Evolutionary conservation across 2,329 filamentous ascomycete genomes (phyloP).

Genomic region (Ascochyta viciae-villosae): DNA sequence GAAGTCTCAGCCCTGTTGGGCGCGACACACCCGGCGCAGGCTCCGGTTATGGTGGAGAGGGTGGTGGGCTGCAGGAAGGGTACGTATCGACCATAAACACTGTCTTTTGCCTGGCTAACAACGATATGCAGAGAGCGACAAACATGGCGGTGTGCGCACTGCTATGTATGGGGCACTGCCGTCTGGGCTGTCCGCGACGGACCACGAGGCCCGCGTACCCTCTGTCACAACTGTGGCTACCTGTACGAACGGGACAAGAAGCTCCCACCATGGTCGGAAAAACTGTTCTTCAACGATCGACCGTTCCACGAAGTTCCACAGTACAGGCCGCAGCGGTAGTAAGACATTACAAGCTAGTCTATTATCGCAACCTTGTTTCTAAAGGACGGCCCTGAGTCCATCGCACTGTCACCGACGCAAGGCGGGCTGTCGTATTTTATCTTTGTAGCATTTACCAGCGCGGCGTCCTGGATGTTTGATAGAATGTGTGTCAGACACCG

Average conservation of each 20-base stretch:
- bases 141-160: slow-evolving; percentile 88
- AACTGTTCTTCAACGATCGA: slow-evolving; percentile 65
- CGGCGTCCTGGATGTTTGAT: slow-evolving; percentile 18
- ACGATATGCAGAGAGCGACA: slow-evolving; percentile 67
- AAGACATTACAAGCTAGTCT: background rate
- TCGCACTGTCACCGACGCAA: background rate
- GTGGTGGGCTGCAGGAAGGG: slow-evolving; percentile 60
- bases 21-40: slow-evolving; percentile 80
- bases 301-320: slow-evolving; percentile 33
- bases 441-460: slow-evolving; percentile 28
- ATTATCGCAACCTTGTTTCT: background rate
- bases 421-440: slow-evolving; percentile 2
- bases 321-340: slow-evolving; percentile 30
- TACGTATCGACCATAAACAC: slow-evolving; percentile 31
- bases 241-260: slow-evolving; percentile 86
- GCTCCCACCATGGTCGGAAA: slow-evolving; percentile 77
- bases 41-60: slow-evolving; percentile 73
- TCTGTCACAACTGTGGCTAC: slow-evolving; percentile 93
- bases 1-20: slow-evolving; percentile 83
- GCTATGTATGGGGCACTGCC: slow-evolving; percentile 83
- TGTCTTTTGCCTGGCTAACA: slow-evolving; percentile 20
- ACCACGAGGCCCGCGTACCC: slow-evolving; percentile 79
- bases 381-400: background rate
- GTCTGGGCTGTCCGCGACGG: slow-evolving; percentile 97
- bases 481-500: slow-evolving; percentile 8